Evolutionary conservation across 2,329 filamentous ascomycete species (phyloP).

Genomic region (Leptodontidium sp.): DNA sequence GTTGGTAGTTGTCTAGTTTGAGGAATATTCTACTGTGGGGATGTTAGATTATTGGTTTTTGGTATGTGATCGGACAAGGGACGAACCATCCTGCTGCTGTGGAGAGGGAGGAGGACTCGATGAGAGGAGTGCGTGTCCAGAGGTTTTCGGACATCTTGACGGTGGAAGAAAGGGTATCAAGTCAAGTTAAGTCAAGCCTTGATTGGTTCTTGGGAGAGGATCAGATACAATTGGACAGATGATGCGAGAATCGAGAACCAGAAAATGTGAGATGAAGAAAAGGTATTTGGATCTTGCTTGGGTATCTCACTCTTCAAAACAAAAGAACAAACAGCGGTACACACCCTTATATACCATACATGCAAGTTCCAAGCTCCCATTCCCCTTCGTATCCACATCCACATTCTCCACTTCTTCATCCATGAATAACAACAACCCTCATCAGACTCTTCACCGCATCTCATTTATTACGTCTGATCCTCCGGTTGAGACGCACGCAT

Average conservation of each 20-base stretch:
- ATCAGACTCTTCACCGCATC: constrained; percentile 11
- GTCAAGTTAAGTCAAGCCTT: not conserved
- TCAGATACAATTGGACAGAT: not conserved
- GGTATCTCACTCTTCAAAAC: not conserved
- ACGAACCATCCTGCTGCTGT: constrained; percentile 42
- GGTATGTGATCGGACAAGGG: not conserved
- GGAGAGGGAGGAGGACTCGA: constrained; percentile 40
- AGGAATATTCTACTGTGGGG: constrained; percentile 69
- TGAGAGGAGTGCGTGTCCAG: constrained; percentile 41
- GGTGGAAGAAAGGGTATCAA: not conserved
- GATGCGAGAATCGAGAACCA: not conserved
- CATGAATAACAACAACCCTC: not conserved
- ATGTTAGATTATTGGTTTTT: constrained; percentile 14
- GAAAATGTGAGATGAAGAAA: not conserved
- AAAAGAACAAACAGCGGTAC: not conserved
- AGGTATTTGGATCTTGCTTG: not conserved
- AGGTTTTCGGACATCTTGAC: constrained; percentile 32
- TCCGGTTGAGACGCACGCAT: not conserved
- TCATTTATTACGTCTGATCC: constrained; percentile 5
- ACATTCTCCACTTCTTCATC: constrained; percentile 1
- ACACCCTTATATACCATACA: not conserved
- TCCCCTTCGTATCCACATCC: not conserved
- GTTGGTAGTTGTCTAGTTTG: constrained; percentile 86
- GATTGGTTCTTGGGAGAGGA: not conserved
- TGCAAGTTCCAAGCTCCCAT: not conserved